Percentiles rank a stretch among this genome's conserved stretches.
phyloP scores from a whole-genome alignment of 108 stramenopile genomes.

The Mediolabrus comicus region DNA sequence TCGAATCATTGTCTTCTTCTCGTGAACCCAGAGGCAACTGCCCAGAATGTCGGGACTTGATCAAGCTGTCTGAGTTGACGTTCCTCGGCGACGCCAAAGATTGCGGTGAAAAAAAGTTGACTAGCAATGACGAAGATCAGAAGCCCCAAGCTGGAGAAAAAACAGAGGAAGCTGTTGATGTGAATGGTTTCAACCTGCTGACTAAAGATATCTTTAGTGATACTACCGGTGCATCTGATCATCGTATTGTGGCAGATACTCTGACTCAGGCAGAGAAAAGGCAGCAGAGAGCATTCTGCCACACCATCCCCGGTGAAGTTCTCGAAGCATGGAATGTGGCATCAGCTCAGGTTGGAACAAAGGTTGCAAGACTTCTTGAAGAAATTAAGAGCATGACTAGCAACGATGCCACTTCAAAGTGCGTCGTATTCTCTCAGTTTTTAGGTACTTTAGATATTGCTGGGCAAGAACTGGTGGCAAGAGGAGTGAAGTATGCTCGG shows the following conservation, averaged over 20 bases:
- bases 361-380: constrained; percentile 14
- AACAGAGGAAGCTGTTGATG: constrained; percentile 1
- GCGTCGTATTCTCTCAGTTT: constrained; percentile 26
- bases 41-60: constrained; percentile 8
- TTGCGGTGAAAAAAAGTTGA: background rate
- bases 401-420: constrained; percentile 15
- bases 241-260: background rate
- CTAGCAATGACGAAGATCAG: constrained; percentile 2
- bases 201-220: background rate
- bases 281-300: constrained; percentile 1
- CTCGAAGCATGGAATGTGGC: background rate
- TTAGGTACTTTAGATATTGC: constrained; percentile 15
- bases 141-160: background rate
- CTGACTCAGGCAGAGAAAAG: background rate
- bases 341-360: background rate
- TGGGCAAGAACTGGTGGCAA: constrained; percentile 16
- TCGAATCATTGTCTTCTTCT: constrained; percentile 1
- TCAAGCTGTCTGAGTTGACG: constrained; percentile 9
- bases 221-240: constrained; percentile 7
- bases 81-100: constrained; percentile 26
- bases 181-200: constrained; percentile 19
- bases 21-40: constrained; percentile 19
- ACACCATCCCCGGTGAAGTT: constrained; percentile 4
- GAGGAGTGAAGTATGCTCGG: constrained; percentile 12
- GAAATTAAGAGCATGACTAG: constrained; percentile 17